These are phyloP conservation scores for Quercus suber DNA, from an alignment of 306 rosid species.

Conservation along the genomic window DNA sequence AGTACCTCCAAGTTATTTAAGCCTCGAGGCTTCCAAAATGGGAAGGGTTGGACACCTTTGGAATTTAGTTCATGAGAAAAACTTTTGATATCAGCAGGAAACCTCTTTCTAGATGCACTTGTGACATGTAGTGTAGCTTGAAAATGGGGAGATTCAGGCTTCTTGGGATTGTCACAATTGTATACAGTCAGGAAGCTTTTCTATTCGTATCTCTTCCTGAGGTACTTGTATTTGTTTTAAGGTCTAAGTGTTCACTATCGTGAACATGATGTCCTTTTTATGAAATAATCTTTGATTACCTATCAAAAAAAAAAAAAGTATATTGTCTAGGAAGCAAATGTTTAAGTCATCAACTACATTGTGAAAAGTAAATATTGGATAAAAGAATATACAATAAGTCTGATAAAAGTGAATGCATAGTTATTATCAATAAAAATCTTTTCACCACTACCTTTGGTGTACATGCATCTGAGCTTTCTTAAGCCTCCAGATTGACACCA, in stretches of 20 bases:
- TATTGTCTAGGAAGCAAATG: constrained; percentile 49
- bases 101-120: constrained; percentile 90
- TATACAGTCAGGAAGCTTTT: constrained; percentile 43
- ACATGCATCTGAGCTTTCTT: constrained; percentile 61
- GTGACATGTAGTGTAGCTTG: constrained; percentile 93
- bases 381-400: constrained; percentile 10
- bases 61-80: constrained; percentile 96
- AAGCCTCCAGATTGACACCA: constrained; percentile 58
- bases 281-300: too few relatives aligned
- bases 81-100: constrained; percentile 84
- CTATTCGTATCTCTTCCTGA: too few relatives aligned
- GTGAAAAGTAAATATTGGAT: not conserved
- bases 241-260: too few relatives aligned
- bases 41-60: too few relatives aligned
- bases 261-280: too few relatives aligned
- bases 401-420: not conserved
- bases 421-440: constrained; percentile 4
- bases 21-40: too few relatives aligned
- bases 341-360: constrained; percentile 20
- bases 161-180: constrained; percentile 96
- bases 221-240: too few relatives aligned
- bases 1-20: too few relatives aligned
- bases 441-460: constrained; percentile 74
- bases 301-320: constrained; percentile 13
- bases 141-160: constrained; percentile 98